Evolutionary conservation across 148 eudicot genomes (phyloP), one percentile per base, ranked within the genome.

Genomic region (Silene uniflora): DNA sequence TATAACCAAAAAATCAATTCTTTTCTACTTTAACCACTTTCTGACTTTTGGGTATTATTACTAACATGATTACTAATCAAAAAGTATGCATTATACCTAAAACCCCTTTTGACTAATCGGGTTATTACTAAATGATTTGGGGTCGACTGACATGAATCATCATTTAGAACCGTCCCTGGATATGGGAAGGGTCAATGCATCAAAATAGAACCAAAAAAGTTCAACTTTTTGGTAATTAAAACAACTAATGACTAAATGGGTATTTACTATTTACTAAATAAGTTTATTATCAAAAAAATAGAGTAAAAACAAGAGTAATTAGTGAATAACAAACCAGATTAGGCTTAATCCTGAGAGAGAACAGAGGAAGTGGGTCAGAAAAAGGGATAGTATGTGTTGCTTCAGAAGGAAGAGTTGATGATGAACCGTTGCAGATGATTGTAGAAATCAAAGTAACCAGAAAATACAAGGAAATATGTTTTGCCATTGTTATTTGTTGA

Each of bases 331-430:
- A 27, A 4, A 86, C 89, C 82, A 16, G 79, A 62, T 86, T 84
- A 64, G 87, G 73, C 32, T 77, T 86, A 73, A 73, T 77, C 74
- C 77, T 77, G 63, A 84, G 76, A 27, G 86, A 72, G 54, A 73
- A 71, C 22, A 84, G 87, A 49, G 84, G 87, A 66, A 84, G 83
- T 24, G 82, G 84, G 16, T 74, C 73, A 21, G 73, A 17, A 62
- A 75, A 60, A 32, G 84, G 73, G 10, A 52, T 25, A 17, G 59
- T 24, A 21, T 71, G 73, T 13, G 60, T 22, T 10, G 55, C 23
- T 52, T 71, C 42, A 52, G 87, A 78, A 24, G 77, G 71, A 24
- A 58, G 25, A 17, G 79, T 19, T 25, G 78, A 68, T 24, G 72
- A 80, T 58, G 73, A 72, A 54, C 73, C 67, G 11, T 69, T 75